These are phyloP conservation scores for Cryptosporidium bovis DNA, from an alignment of 169 alveolate genomes.

Conservation along the genomic window DNA sequence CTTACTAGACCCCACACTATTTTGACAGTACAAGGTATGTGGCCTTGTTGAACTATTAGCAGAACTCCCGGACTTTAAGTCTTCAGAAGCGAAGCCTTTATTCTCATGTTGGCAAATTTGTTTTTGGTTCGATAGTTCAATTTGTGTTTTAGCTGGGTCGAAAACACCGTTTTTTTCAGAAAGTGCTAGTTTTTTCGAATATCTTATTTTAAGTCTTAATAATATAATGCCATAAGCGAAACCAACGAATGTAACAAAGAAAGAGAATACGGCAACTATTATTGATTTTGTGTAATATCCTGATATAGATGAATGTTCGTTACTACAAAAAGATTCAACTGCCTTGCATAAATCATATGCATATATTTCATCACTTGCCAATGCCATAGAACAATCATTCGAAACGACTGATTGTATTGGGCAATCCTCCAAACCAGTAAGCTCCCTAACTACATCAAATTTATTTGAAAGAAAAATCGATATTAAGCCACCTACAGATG, in stretches of 20 bases:
- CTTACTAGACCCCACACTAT: neutral
- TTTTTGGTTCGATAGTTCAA: slow-evolving; percentile 7
- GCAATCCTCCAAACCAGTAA: slow-evolving; percentile 45
- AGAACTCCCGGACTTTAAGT: neutral
- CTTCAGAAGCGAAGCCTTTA: slow-evolving; percentile 2
- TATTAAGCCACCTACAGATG: slow-evolving; percentile 63
- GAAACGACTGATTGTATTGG: slow-evolving; percentile 66
- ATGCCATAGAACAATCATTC: slow-evolving; percentile 63
- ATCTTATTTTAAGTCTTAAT: slow-evolving; percentile 24
- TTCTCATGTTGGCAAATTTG: neutral
- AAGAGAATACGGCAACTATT: slow-evolving; percentile 38
- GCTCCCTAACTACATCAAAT: slow-evolving; percentile 10
- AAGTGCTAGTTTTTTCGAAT: slow-evolving; percentile 9
- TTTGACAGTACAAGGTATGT: slow-evolving; percentile 13
- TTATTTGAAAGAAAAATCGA: slow-evolving; percentile 61
- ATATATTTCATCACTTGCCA: slow-evolving; percentile 37
- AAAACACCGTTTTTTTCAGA: slow-evolving; percentile 14
- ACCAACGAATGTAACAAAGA: slow-evolving; percentile 24
- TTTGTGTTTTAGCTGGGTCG: neutral
- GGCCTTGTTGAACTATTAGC: slow-evolving; percentile 7
- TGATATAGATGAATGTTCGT: slow-evolving; percentile 44
- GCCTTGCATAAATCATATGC: slow-evolving; percentile 71
- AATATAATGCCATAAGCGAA: slow-evolving; percentile 49
- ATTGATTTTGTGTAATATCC: slow-evolving; percentile 44
- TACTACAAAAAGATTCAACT: slow-evolving; percentile 52